phyloP scores from a whole-genome alignment of 2,329 filamentous ascomycete genomes.

The Colletotrichum coccodes region DNA sequence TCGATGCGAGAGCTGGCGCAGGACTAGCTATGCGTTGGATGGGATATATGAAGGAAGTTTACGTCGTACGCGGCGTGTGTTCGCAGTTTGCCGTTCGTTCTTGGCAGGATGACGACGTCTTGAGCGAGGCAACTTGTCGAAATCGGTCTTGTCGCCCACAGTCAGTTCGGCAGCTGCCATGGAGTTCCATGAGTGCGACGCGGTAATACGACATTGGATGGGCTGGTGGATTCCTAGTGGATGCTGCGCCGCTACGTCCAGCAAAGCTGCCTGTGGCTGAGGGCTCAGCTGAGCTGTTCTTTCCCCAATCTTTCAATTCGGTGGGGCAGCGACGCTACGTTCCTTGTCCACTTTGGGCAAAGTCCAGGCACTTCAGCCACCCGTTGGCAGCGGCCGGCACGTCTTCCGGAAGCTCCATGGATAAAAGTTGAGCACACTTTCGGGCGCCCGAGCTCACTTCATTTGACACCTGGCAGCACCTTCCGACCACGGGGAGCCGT shows the following conservation, averaged over 20 bases:
- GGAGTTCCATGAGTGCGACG: conserved; percentile 16
- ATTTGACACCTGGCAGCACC: background rate
- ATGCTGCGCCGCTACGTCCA: conserved; percentile 32
- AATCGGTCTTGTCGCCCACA: conserved; percentile 22
- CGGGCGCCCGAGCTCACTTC: background rate
- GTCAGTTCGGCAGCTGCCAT: conserved; percentile 20
- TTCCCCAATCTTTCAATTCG: conserved; percentile 14
- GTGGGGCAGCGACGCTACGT: conserved; percentile 22
- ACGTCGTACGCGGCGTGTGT: conserved; percentile 21
- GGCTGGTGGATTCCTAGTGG: conserved; percentile 32
- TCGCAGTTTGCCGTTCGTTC: conserved; percentile 18
- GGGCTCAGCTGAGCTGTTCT: conserved; percentile 26
- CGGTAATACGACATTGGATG: conserved; percentile 33
- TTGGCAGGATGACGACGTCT: conserved; percentile 33
- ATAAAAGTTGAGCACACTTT: conserved; percentile 16
- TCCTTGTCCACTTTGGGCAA: background rate
- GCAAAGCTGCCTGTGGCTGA: conserved; percentile 34
- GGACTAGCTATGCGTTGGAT: background rate
- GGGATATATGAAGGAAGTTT: conserved; percentile 12
- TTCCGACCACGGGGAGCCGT: background rate
- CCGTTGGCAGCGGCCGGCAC: conserved; percentile 19
- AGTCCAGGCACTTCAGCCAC: conserved; percentile 7
- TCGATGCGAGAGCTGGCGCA: conserved; percentile 7
- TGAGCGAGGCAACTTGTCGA: conserved; percentile 20
- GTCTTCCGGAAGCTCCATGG: background rate